Base-by-base conservation (phyloP, 2,329 filamentous ascomycete species). In the Lanzia echinophila region DNA sequence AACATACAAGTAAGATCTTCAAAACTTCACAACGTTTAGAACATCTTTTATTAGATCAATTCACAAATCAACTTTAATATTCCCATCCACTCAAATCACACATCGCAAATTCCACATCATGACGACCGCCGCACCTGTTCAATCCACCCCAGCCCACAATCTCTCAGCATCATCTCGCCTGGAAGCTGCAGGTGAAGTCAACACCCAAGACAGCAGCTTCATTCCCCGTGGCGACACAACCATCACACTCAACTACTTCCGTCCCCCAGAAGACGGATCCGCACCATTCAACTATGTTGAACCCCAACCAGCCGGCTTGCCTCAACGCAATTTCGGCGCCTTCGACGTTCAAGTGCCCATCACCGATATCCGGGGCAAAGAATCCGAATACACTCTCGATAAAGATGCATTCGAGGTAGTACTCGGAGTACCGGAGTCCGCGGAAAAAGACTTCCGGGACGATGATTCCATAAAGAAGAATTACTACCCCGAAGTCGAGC, bases 401-500 rank as follows among this genome's bases (percentile, higher is more conserved):
- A 75, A 74, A 53, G 83, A 91, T 68, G 88, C 88, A 59, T 95
- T 96, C 74, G 75, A 82, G 54, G 73, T 87, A 19, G 68, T 90
- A 47, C 72, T 74, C 12, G 71, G 76, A 62, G 70, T 89, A 1
- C 73, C 83, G 0, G 76, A 79, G 1, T 78, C 79, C 2, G 72
- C 79, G 32, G 75, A 80, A 62, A 73, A 70, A 12, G 77, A 81
- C 39, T 95, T 92, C 69, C 70, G 69, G 3, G 82, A 88, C 67
- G 86, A 90, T 63, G 79, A 76, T 11, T 81, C 79, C 56, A 88
- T 96, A 70, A 72, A 79, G 64, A 64, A 72, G 1, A 77, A 82
- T 51, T 96, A 95, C 75, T 96, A 96, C 73, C 86, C 89, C 0
- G 90, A 96, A 67, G 81, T 95, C 8, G 86, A 91, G 71, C 69